Conservation (phyloP, 371 early-diverging fungal genomes). For the Rhizopus delemar region DNA sequence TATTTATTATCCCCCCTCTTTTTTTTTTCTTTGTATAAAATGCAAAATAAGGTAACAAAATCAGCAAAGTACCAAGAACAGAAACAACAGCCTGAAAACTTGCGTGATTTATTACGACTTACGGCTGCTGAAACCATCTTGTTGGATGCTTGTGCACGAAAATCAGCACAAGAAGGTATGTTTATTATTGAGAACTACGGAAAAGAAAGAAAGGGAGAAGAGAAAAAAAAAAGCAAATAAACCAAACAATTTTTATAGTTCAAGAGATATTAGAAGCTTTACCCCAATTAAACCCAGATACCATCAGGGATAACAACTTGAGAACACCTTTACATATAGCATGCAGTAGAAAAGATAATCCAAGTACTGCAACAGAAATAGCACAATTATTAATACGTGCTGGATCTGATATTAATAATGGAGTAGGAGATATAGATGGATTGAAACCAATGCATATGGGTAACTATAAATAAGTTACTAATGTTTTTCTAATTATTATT, state of each 20-base stretch:
- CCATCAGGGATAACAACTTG: conserved; percentile 43
- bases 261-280: conserved; percentile 31
- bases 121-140: conserved; percentile 32
- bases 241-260: conserved; percentile 20
- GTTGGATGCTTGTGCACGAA: conserved; percentile 42
- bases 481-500: too few species aligned
- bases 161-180: conserved; percentile 37
- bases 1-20: not conserved
- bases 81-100: conserved; percentile 20
- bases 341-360: conserved; percentile 44
- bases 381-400: conserved; percentile 37
- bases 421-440: conserved; percentile 50
- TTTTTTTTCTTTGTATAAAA: conserved; percentile 8
- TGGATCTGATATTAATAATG: conserved; percentile 54
- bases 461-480: conserved; percentile 14
- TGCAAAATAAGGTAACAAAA: conserved; percentile 39
- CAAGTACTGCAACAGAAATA: conserved; percentile 33
- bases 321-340: conserved; percentile 53
- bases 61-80: conserved; percentile 28
- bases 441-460: conserved; percentile 53
- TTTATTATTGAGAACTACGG: not conserved
- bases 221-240: conserved; percentile 1
- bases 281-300: conserved; percentile 42
- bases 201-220: too few species aligned
- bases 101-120: conserved; percentile 37